Evolutionary conservation across 2,329 filamentous ascomycete species (phyloP).

Genomic region (Tolypocladium amazonense): DNA sequence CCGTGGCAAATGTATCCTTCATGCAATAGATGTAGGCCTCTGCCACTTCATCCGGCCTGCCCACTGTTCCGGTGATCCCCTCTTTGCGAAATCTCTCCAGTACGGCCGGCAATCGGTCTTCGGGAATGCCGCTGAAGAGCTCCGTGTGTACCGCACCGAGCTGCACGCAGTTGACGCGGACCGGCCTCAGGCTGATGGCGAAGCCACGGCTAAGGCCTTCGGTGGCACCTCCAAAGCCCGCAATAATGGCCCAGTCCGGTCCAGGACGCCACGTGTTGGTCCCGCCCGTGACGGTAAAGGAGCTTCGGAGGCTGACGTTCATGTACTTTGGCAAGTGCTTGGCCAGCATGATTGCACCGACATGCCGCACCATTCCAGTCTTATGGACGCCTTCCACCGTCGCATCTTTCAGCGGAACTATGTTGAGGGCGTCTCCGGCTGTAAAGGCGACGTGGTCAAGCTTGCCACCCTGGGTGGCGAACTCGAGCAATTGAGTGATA

Average conservation of each 20-base stretch:
- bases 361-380: constrained; percentile 37
- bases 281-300: constrained; percentile 47
- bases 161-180: constrained; percentile 51
- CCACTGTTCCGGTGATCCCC: constrained; percentile 12
- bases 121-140: constrained; percentile 14
- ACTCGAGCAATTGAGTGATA: constrained; percentile 34
- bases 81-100: constrained; percentile 8
- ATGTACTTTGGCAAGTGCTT: constrained; percentile 38
- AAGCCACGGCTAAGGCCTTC: constrained; percentile 43
- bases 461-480: constrained; percentile 32
- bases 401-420: constrained; percentile 27
- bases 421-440: constrained; percentile 33
- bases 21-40: constrained; percentile 33
- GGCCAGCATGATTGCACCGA: constrained; percentile 38
- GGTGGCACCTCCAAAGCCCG: constrained; percentile 36
- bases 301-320: constrained; percentile 26
- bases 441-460: constrained; percentile 50
- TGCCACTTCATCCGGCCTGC: constrained; percentile 26
- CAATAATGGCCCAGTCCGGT: constrained; percentile 38
- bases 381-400: constrained; percentile 26
- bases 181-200: constrained; percentile 51
- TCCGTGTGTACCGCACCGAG: constrained; percentile 44
- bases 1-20: constrained; percentile 28
- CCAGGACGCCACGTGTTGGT: constrained; percentile 37
- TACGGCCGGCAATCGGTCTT: constrained; percentile 5